Evolutionary conservation across 495 filamentous ascomycete species (phyloP), one percentile per base, ranked within the genome.

Genomic region (Penicilliopsis zonata): DNA sequence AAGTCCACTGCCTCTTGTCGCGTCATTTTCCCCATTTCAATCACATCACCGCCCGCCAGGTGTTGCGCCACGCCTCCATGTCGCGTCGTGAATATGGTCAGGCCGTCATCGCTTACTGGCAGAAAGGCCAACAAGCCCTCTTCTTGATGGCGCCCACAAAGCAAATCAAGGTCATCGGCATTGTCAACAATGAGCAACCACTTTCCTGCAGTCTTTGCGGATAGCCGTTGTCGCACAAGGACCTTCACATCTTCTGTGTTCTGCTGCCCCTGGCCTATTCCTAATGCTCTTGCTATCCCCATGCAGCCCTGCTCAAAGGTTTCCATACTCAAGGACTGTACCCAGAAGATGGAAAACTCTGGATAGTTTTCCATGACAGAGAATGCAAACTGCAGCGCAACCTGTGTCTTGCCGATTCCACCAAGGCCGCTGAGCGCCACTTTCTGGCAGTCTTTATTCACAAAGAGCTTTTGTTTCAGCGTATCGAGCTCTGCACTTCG

Each of bases 391-490:
- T 65, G 52, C n/a, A 75, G 41, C 1, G 56, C 66, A 6, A 74
- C 37, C 42, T 69, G 67, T 5, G 67, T 67, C 42, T 70, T 72
- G 3, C 63, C 65, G 8, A 65, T 48, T 10, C 64, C 65, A 5
- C 63, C 65, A 7, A 67, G 49, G 1, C 68, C 67, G 2, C 40
- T 36, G 13, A 72, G 40, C 5, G 61, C 40, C 10, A 53, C 24
- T 25, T 40, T 47, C 37, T 26, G 35, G 22, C 24, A 18, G 9
- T 37, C 30, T 13, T 47, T 18, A 14, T 36, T 15, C 20, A 12
- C 34, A 19, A 41, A 32, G 7, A 52, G 25, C 28, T 31, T 42
- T 10, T 31, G 17, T 35, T 47, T 29, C 27, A 55, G 26, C 31
- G 44, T 33, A 27, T 41, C 30, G 26, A 53, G 15, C 28, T 47